Evolutionary conservation across 73 alveolate genomes (phyloP).

Genomic region (Stentor coeruleus): DNA sequence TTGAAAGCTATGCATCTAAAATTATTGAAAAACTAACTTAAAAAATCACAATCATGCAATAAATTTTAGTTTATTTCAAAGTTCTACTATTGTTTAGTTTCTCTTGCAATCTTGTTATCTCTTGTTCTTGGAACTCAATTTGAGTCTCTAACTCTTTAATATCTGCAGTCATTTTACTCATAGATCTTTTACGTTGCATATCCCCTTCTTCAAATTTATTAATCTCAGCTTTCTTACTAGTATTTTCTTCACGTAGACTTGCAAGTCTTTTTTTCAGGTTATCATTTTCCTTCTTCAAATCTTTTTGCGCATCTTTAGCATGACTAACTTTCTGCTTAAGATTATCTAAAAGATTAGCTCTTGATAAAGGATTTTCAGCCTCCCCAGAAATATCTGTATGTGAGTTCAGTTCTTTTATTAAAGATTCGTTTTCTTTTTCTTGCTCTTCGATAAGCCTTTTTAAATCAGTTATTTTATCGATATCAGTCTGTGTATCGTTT

Average conservation of each 20-base stretch:
- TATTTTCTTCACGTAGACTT: not conserved
- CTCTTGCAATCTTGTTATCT: slow-evolving; percentile 15
- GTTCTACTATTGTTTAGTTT: not conserved
- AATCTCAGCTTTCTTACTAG: not conserved
- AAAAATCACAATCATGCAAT: too few species aligned
- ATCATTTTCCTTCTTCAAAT: not conserved
- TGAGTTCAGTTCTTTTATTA: not conserved
- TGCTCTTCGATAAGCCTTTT: slow-evolving; percentile 9
- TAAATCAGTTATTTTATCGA: not conserved
- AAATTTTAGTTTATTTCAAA: too few species aligned
- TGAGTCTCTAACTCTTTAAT: not conserved
- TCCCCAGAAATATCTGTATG: not conserved
- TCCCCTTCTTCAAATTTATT: not conserved
- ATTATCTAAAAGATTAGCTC: not conserved
- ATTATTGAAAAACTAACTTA: too few species aligned
- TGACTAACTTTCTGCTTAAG: not conserved
- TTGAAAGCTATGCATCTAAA: too few species aligned
- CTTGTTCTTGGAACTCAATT: not conserved
- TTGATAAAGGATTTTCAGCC: not conserved
- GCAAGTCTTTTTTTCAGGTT: not conserved
- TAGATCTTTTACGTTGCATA: not conserved
- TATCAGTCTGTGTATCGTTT: not conserved
- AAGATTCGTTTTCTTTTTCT: not conserved
- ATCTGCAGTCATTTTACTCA: not conserved
- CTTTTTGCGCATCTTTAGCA: not conserved